phyloP scores from a whole-genome alignment of 257 asterid species.

The Gentiana straminea region DNA sequence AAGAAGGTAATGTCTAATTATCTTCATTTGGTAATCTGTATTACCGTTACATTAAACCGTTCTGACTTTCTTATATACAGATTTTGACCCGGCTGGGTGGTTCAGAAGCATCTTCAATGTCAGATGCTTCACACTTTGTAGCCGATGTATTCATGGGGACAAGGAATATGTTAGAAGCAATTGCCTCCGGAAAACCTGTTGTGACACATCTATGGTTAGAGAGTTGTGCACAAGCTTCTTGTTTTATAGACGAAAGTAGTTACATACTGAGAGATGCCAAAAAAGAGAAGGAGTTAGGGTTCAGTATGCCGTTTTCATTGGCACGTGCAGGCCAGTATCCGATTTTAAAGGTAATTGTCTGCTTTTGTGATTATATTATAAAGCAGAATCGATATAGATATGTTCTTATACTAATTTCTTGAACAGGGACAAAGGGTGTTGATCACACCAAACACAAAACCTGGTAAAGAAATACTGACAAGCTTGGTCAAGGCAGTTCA shows the following conservation, averaged over 20 bases:
- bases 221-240: slow-evolving; percentile 75
- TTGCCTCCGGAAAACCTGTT: slow-evolving; percentile 86
- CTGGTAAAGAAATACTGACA: slow-evolving; percentile 68
- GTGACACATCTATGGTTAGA: slow-evolving; percentile 87
- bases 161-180: slow-evolving; percentile 89
- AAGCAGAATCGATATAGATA: neutral
- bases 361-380: slow-evolving; percentile 9
- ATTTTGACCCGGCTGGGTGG: slow-evolving; percentile 73
- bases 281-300: slow-evolving; percentile 81
- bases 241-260: slow-evolving; percentile 71
- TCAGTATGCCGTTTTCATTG: slow-evolving; percentile 73
- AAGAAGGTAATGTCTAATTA: slow-evolving; percentile 41
- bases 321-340: slow-evolving; percentile 67
- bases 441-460: slow-evolving; percentile 86
- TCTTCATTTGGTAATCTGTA: slow-evolving; percentile 5
- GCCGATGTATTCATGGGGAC: slow-evolving; percentile 91
- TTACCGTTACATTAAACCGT: neutral
- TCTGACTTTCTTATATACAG: slow-evolving; percentile 24
- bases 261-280: slow-evolving; percentile 71
- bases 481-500: slow-evolving; percentile 76
- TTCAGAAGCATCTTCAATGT: slow-evolving; percentile 49
- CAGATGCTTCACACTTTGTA: slow-evolving; percentile 85
- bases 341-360: slow-evolving; percentile 54
- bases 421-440: slow-evolving; percentile 76
- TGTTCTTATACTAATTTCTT: slow-evolving; percentile 15